Percentiles rank a stretch among this genome's conserved stretches.
Conservation (phyloP, 306 rosid species). For the Neltuma alba region DNA sequence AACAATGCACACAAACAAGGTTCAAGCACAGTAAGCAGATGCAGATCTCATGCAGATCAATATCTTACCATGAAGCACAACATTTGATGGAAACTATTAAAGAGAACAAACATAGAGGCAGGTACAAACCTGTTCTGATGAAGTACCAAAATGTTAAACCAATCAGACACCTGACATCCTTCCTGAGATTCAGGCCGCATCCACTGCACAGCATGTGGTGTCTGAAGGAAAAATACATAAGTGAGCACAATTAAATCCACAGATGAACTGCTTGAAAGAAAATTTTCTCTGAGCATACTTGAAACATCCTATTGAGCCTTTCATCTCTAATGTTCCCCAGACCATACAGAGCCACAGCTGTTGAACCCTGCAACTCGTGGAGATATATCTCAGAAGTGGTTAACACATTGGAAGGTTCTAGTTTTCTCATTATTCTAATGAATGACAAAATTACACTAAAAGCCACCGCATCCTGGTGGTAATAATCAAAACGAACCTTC, state of each 20-base stretch:
- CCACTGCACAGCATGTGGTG: slow-evolving; percentile 99
- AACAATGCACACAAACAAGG: slow-evolving; percentile 31
- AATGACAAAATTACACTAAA: not conserved
- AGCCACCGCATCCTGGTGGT: slow-evolving; percentile 21
- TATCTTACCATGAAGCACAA: slow-evolving; percentile 16
- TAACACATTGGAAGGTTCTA: slow-evolving; percentile 19
- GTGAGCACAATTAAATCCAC: slow-evolving; percentile 24
- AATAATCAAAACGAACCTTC: slow-evolving; percentile 67
- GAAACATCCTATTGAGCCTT: slow-evolving; percentile 98
- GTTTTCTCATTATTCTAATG: not conserved
- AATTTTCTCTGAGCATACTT: slow-evolving; percentile 53
- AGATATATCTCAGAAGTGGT: slow-evolving; percentile 28
- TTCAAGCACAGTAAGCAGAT: slow-evolving; percentile 21
- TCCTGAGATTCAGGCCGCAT: slow-evolving; percentile 96
- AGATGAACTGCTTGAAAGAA: slow-evolving; percentile 33
- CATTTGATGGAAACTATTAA: slow-evolving; percentile 24
- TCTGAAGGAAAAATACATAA: slow-evolving; percentile 59
- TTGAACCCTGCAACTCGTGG: slow-evolving; percentile 75
- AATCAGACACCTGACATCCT: slow-evolving; percentile 80
- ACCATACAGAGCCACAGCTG: slow-evolving; percentile 92
- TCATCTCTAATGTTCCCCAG: slow-evolving; percentile 98
- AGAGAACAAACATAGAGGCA: slow-evolving; percentile 22
- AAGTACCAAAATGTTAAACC: slow-evolving; percentile 98
- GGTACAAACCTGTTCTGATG: slow-evolving; percentile 92
- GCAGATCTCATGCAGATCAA: slow-evolving; percentile 25